Conservation (phyloP, 345 rosid species). For the Hirschfeldia incana region DNA sequence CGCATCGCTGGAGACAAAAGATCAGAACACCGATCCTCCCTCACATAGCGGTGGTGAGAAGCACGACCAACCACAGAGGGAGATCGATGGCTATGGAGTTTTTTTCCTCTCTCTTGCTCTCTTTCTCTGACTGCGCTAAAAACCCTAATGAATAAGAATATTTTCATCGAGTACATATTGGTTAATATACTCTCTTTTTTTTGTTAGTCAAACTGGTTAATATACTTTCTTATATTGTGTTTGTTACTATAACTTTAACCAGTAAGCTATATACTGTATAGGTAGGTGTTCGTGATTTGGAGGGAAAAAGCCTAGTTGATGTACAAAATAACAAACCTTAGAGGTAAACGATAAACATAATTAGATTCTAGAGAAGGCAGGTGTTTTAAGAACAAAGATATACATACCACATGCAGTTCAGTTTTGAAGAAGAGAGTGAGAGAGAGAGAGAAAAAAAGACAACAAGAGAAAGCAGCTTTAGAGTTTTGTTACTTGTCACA, state of each 20-base stretch:
- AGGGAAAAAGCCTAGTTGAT: neutral
- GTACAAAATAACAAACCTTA: neutral
- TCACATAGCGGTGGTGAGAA: too few relatives aligned
- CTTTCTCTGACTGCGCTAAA: too few relatives aligned
- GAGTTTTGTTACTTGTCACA: slow-evolving; percentile 25
- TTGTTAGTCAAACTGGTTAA: neutral
- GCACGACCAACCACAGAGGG: too few relatives aligned
- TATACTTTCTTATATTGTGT: neutral
- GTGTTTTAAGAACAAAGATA: slow-evolving; percentile 18
- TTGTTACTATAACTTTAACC: neutral
- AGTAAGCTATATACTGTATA: neutral
- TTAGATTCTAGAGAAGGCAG: slow-evolving; percentile 11
- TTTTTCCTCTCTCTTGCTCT: too few relatives aligned
- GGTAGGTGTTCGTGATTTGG: neutral
- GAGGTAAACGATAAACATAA: neutral
- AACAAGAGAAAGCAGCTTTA: slow-evolving; percentile 31
- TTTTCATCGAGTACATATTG: too few relatives aligned
- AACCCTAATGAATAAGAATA: too few relatives aligned
- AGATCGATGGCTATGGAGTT: too few relatives aligned
- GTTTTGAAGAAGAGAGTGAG: slow-evolving; percentile 26
- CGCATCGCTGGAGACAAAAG: too few relatives aligned
- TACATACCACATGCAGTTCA: slow-evolving; percentile 28
- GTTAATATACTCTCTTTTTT: too few relatives aligned
- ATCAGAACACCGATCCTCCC: too few relatives aligned
- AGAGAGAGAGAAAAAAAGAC: slow-evolving; percentile 23